Conservation (phyloP, 2,329 filamentous ascomycete species). For the Akanthomyces lecanii region DNA sequence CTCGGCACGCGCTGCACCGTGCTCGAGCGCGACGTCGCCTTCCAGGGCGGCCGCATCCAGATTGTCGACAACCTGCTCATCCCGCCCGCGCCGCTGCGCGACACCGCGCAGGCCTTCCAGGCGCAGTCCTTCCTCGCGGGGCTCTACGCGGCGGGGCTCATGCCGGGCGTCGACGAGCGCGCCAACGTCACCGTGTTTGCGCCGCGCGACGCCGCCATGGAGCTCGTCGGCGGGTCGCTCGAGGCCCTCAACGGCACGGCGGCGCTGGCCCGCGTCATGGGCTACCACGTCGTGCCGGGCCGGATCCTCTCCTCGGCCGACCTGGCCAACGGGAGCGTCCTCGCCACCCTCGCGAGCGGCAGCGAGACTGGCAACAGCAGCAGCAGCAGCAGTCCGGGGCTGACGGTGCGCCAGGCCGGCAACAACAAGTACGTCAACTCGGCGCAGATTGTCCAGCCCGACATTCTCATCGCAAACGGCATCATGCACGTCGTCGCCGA, state of each 20-base stretch:
- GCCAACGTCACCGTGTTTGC: slow-evolving; percentile 58
- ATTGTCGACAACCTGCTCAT: slow-evolving; percentile 49
- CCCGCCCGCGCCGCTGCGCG: slow-evolving; percentile 43
- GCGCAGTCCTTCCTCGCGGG: slow-evolving; percentile 37
- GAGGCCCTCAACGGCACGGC: slow-evolving; percentile 25
- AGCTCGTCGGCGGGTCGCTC: slow-evolving; percentile 49
- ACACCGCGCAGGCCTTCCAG: slow-evolving; percentile 46
- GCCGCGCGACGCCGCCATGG: slow-evolving; percentile 57
- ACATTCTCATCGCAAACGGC: slow-evolving; percentile 54
- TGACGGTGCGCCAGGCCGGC: slow-evolving; percentile 38
- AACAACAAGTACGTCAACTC: slow-evolving; percentile 49
- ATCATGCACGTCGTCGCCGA: slow-evolving; percentile 56
- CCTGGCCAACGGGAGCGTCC: slow-evolving; percentile 30
- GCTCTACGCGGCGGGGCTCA: slow-evolving; percentile 29
- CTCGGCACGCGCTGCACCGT: slow-evolving; percentile 42
- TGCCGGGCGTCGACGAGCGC: slow-evolving; percentile 39
- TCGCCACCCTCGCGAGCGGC: slow-evolving; percentile 36
- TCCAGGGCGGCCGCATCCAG: slow-evolving; percentile 48
- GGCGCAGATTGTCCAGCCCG: slow-evolving; percentile 48
- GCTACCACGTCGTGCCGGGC: slow-evolving; percentile 61
- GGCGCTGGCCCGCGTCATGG: slow-evolving; percentile 49
- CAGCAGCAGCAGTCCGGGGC: slow-evolving; percentile 27
- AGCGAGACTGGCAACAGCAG: slow-evolving; percentile 33
- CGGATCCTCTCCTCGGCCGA: slow-evolving; percentile 47
- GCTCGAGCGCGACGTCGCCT: slow-evolving; percentile 40